These are phyloP conservation scores for Copromyces sp. DNA, from an alignment of 495 filamentous ascomycete genomes.

Conservation along the genomic window DNA sequence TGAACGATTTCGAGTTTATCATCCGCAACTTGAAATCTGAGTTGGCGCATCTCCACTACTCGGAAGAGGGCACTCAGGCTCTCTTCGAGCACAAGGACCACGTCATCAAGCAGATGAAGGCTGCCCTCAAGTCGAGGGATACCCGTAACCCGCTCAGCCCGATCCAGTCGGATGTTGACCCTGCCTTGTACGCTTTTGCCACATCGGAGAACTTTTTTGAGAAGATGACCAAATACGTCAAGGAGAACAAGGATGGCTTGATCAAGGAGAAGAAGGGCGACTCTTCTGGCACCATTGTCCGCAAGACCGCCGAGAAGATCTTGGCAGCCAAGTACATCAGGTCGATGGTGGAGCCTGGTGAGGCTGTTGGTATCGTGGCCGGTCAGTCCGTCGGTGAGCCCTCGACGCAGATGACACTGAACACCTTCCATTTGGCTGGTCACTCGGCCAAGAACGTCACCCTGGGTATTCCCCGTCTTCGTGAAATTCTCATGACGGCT, in stretches of 20 bases:
- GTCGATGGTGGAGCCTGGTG: conserved; percentile 88
- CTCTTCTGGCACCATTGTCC: conserved; percentile 33
- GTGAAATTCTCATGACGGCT: conserved; percentile 98
- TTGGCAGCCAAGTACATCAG: conserved; percentile 88
- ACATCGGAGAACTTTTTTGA: conserved; percentile 81
- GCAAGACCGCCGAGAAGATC: conserved; percentile 70
- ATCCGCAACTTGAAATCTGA: conserved; percentile 59
- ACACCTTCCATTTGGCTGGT: conserved; percentile 98
- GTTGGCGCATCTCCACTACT: conserved; percentile 38
- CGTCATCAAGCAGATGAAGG: conserved; percentile 74
- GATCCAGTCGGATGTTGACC: conserved; percentile 60
- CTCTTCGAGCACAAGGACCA: conserved; percentile 39
- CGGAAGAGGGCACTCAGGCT: conserved; percentile 23
- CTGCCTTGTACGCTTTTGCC: conserved; percentile 66
- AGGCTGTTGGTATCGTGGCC: conserved; percentile 95
- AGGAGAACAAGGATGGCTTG: conserved; percentile 62
- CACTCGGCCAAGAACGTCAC: conserved; percentile 99
- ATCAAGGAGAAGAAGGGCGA: conserved; percentile 64
- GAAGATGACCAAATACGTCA: conserved; percentile 53
- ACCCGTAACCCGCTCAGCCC: conserved; percentile 65
- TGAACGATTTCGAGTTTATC: conserved; percentile 83
- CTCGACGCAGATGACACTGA: conserved; percentile 98
- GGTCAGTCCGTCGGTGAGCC: conserved; percentile 96
- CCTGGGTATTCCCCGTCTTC: conserved; percentile 89
- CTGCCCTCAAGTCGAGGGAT: conserved; percentile 54